Conservation (phyloP, 805 yeast genomes). For the Schwanniomyces yamadae region DNA sequence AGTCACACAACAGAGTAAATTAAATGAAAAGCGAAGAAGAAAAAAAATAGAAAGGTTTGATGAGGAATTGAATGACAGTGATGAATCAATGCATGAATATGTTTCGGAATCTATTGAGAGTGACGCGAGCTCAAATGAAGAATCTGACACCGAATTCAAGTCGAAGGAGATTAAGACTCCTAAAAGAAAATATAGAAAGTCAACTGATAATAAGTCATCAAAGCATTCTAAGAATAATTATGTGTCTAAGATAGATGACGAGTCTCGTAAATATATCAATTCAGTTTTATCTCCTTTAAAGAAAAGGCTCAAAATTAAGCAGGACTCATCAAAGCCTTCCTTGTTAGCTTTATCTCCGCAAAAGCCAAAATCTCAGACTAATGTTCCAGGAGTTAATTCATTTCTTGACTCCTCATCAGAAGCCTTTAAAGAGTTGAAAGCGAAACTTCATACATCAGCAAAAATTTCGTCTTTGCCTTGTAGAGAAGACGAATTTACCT, state of each 20-base stretch:
- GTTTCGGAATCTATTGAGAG: conserved; percentile 18
- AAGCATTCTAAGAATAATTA: conserved; percentile 4
- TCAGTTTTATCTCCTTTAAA: conserved; percentile 8
- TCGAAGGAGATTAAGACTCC: conserved; percentile 8
- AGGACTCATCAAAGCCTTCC: conserved; percentile 10
- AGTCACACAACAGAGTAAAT: conserved; percentile 5
- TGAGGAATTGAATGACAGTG: not conserved
- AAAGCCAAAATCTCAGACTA: conserved; percentile 16
- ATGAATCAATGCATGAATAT: conserved; percentile 7
- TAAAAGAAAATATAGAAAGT: conserved; percentile 6
- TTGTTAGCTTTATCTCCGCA: conserved; percentile 12
- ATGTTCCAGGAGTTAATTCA: conserved; percentile 7
- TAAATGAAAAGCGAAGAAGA: conserved; percentile 5
- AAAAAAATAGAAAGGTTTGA: conserved; percentile 3
- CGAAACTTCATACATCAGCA: conserved; percentile 44
- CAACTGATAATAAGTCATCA: conserved; percentile 5
- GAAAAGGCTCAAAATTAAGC: conserved; percentile 10
- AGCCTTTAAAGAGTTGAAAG: conserved; percentile 39
- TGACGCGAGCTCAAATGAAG: no score
- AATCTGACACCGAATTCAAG: conserved; percentile 15
- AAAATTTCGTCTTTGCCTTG: conserved; percentile 67
- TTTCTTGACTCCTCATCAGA: conserved; percentile 22
- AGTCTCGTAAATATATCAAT: conserved; percentile 8
- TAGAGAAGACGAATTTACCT: conserved; percentile 77
- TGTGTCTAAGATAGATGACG: conserved; percentile 6